Conservation (phyloP, 1,284 basidiomycete genomes). For the Amylostereum areolatum region DNA sequence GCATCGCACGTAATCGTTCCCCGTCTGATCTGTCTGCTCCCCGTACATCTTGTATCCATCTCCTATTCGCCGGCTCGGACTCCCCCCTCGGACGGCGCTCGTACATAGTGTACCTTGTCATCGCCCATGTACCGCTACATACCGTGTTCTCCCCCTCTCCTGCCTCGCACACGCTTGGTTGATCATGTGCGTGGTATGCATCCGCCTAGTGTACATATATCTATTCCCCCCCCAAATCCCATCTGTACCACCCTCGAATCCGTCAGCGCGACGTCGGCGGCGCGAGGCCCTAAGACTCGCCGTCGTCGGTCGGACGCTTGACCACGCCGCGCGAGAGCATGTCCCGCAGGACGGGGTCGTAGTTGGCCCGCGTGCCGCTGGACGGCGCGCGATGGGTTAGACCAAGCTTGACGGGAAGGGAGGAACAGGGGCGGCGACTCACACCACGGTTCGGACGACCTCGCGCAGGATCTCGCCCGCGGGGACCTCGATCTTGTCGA, state of each 20-base stretch:
- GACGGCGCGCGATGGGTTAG: not conserved
- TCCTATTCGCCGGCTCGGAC: conserved; percentile 1
- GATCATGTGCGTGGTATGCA: too few species aligned
- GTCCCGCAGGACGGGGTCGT: conserved; percentile 35
- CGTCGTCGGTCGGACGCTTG: conserved; percentile 39
- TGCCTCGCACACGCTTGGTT: not conserved
- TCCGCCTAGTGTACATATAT: too few species aligned
- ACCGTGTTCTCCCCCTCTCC: conserved; percentile 6
- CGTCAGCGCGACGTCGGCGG: too few species aligned
- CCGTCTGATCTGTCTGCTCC: conserved; percentile 1
- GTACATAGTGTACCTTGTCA: conserved; percentile 4
- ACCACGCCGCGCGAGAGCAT: conserved; percentile 53
- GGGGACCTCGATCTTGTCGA: conserved; percentile 73
- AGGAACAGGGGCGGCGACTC: conserved; percentile 19
- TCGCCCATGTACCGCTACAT: conserved; percentile 2
- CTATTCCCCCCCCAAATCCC: too few species aligned
- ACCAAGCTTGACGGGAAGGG: too few species aligned
- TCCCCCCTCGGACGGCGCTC: conserved; percentile 5
- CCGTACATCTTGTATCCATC: conserved; percentile 4
- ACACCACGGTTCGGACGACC: conserved; percentile 54
- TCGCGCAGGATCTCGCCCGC: conserved; percentile 67
- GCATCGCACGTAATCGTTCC: conserved; percentile 3
- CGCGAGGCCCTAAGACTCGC: conserved; percentile 15
- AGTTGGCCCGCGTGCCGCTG: conserved; percentile 34
- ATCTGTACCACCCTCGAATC: too few species aligned